Base-by-base conservation (phyloP, 495 filamentous ascomycete species). In the Tetracladium marchalianum region DNA sequence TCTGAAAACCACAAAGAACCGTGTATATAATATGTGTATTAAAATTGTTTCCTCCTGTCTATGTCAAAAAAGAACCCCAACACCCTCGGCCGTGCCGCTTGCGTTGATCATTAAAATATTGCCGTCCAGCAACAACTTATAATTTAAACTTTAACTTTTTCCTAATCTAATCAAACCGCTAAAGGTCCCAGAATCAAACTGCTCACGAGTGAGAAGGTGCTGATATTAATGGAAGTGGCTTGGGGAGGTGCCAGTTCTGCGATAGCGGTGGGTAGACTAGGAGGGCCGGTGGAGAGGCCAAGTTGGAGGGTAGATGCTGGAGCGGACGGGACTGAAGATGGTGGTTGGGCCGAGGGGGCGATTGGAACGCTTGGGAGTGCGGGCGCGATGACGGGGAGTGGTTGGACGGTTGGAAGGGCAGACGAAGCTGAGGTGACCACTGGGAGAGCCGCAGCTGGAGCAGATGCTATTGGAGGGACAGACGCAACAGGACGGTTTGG, bases 111-210 rank as follows among this genome's bases (percentile, higher is more conserved):
- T 24, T 12, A 12, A 15, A 27, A 27, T 13, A 10, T n/a, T 2
- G 3, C 35, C 16, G 35, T 37, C 16, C 12, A 13, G 12, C n/a
- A 13, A 37, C 35, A 37, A 37, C 12, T 37, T 3, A 13, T 17
- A 2, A 3, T 17, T 37, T 37, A 3, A n/a, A 37, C 35, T 37
- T 37, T 17, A 4, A n/a, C 35, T 37, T 13, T 17, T 37, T 10
- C 12, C n/a, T 10, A 37, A 18, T 24, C n/a, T 10, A 37, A 18
- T 24, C 19, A 41, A 22, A 17, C 39, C 27, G 51, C 57, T 17
- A 60, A 34, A 42, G 31, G 56, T n/a, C 65, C 65, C 9, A 68
- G 54, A 12, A 56, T 46, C 18, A 68, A 39, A 15, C 50, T 53
- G 11, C 54, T 64, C 18, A 44, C 50, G 0, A 68, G 52, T 19